Evolutionary conservation across 2,329 filamentous ascomycete species (phyloP).

Genomic region (Diaporthe sp.): DNA sequence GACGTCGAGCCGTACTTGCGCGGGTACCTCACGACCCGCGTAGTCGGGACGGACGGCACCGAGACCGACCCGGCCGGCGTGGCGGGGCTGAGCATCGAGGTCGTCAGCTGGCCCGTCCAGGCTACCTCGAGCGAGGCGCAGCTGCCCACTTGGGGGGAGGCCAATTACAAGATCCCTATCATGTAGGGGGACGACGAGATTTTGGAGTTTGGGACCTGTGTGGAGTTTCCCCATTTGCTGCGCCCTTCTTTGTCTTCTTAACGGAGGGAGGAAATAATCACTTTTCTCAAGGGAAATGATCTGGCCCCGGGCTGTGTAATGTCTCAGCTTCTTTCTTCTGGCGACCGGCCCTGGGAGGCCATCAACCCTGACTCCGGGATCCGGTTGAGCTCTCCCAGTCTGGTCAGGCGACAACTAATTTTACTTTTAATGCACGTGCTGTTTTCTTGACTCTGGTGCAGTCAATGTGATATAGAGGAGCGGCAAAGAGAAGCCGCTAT

Average conservation of each 20-base stretch:
- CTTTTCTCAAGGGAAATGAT: too few species aligned
- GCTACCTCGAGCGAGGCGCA: slow-evolving; percentile 50
- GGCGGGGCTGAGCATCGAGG: slow-evolving; percentile 51
- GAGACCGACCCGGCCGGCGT: slow-evolving; percentile 48
- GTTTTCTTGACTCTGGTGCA: slow-evolving; percentile 15
- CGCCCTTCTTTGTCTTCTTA: background rate
- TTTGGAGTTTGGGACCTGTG: too few species aligned
- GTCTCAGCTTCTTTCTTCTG: background rate
- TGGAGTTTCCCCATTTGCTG: background rate
- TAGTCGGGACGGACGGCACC: slow-evolving; percentile 49
- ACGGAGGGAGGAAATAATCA: background rate
- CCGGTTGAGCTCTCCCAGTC: background rate
- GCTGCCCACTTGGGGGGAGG: slow-evolving; percentile 55
- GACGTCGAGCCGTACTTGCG: slow-evolving; percentile 59
- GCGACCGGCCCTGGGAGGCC: background rate
- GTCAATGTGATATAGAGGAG: background rate
- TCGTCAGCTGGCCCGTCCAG: slow-evolving; percentile 55
- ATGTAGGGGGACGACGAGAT: slow-evolving; percentile 7
- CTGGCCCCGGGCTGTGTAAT: background rate
- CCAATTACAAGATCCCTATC: slow-evolving; percentile 35
- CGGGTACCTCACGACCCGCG: slow-evolving; percentile 52
- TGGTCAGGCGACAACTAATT: background rate
- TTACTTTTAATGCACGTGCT: background rate
- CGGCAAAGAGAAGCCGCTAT: background rate
- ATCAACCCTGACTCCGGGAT: background rate